Percentiles rank a stretch among this genome's conserved stretches.
Evolutionary conservation across 108 stramenopile species (phyloP).

Genomic region (Cyclotella cryptica): DNA sequence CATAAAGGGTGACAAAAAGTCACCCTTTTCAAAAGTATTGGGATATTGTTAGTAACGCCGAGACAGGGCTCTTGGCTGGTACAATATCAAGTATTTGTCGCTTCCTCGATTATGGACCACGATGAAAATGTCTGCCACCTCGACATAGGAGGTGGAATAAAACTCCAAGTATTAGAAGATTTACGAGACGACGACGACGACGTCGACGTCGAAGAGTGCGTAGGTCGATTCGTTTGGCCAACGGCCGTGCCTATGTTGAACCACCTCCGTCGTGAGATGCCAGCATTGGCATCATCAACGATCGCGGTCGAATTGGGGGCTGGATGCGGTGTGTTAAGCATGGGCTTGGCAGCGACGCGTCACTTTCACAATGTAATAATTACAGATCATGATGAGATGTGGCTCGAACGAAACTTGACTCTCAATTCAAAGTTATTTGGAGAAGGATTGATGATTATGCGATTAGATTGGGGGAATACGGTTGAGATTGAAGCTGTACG

Average conservation of each 20-base stretch:
- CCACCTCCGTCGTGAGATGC: neutral
- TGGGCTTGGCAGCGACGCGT: neutral
- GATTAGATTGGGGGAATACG: neutral
- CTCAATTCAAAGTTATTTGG: neutral
- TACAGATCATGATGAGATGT: slow-evolving; percentile 3
- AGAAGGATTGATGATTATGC: neutral
- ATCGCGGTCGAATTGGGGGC: slow-evolving; percentile 1
- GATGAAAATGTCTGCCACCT: neutral
- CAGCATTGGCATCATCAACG: neutral
- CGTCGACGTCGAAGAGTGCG: neutral
- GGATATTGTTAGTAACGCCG: no score
- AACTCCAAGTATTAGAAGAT: neutral
- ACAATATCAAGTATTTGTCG: no score
- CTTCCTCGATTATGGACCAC: no score
- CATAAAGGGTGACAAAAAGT: no score
- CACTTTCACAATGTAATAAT: neutral
- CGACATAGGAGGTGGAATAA: slow-evolving; percentile 4
- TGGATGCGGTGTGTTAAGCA: neutral
- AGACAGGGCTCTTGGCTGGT: no score
- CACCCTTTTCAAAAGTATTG: no score
- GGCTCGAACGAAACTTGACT: neutral
- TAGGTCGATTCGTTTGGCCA: slow-evolving; percentile 3
- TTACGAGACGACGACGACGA: neutral
- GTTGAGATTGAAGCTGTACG: neutral
- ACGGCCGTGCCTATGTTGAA: slow-evolving; percentile 1